phyloP scores from a whole-genome alignment of 495 filamentous ascomycete species.

The Daldinia decipiens region DNA sequence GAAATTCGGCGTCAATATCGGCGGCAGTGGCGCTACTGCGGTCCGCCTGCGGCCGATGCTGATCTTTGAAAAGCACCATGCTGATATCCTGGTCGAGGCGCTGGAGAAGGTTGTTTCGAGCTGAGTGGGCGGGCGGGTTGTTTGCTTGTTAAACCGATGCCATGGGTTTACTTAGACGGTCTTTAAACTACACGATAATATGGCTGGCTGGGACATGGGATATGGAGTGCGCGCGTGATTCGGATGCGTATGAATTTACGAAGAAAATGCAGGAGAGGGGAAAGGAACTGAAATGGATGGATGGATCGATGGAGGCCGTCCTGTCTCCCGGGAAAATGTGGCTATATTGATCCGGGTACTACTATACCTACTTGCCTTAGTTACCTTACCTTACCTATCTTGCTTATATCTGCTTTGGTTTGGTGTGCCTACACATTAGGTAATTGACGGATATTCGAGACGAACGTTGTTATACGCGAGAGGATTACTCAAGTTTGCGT shows the following conservation, averaged over 20 bases:
- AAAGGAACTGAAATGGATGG: background rate
- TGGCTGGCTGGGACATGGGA: background rate
- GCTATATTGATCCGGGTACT: constrained; percentile 10
- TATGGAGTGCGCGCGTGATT: background rate
- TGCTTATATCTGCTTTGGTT: constrained; percentile 1
- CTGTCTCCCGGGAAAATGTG: background rate
- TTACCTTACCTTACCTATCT: constrained; percentile 4
- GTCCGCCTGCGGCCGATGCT: constrained; percentile 94
- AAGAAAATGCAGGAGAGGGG: background rate
- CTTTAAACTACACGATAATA: background rate
- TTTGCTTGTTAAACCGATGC: background rate
- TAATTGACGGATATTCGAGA: background rate
- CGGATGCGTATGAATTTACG: background rate
- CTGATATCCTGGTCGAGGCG: constrained; percentile 63
- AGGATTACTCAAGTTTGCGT: background rate
- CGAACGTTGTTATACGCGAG: background rate
- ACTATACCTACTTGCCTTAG: background rate
- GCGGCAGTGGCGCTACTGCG: constrained; percentile 82
- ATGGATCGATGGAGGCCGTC: background rate
- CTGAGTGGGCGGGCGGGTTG: constrained; percentile 10
- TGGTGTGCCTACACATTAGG: background rate
- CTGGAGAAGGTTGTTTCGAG: constrained; percentile 76
- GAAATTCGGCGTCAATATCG: constrained; percentile 89
- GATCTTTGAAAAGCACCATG: constrained; percentile 94
- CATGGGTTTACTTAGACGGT: background rate